phyloP scores from a whole-genome alignment of 2,329 filamentous ascomycete genomes.

The Nemania sp. region DNA sequence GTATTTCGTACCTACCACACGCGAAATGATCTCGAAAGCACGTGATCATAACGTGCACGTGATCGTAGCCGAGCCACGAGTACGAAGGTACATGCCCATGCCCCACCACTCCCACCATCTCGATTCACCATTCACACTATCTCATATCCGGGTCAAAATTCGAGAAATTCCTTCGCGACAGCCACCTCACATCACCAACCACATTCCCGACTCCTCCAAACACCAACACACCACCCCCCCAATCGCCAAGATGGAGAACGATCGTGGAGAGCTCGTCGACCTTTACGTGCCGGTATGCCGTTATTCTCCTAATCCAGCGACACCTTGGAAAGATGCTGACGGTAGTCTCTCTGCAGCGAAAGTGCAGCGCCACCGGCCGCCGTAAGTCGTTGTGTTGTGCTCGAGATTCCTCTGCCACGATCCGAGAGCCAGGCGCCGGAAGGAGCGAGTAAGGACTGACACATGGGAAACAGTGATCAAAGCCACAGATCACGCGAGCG shows the following conservation, averaged over 20 bases:
- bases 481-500: slow-evolving; percentile 98
- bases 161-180: slow-evolving; percentile 30
- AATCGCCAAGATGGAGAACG: slow-evolving; percentile 93
- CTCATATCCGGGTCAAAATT: slow-evolving; percentile 36
- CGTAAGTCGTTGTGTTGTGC: slow-evolving; percentile 15
- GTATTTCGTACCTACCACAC: slow-evolving; percentile 22
- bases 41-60: slow-evolving; percentile 35
- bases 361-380: slow-evolving; percentile 65
- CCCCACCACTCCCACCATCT: slow-evolving; percentile 10
- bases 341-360: slow-evolving; percentile 66
- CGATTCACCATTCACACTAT: background rate
- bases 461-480: slow-evolving; percentile 71
- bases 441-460: slow-evolving; percentile 3
- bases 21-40: slow-evolving; percentile 39
- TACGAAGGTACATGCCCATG: slow-evolving; percentile 24
- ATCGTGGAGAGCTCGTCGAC: slow-evolving; percentile 97
- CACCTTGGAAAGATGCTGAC: slow-evolving; percentile 11
- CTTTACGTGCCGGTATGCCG: slow-evolving; percentile 67
- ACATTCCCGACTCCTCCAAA: slow-evolving; percentile 17
- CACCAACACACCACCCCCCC: slow-evolving; percentile 36
- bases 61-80: slow-evolving; percentile 30
- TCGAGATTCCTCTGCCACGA: background rate
- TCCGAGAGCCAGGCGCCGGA: too few relatives aligned
- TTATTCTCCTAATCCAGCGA: background rate
- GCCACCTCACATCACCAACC: slow-evolving; percentile 32